phyloP scores from a whole-genome alignment of 2,329 filamentous ascomycete species.

The Apiospora saccharicola region DNA sequence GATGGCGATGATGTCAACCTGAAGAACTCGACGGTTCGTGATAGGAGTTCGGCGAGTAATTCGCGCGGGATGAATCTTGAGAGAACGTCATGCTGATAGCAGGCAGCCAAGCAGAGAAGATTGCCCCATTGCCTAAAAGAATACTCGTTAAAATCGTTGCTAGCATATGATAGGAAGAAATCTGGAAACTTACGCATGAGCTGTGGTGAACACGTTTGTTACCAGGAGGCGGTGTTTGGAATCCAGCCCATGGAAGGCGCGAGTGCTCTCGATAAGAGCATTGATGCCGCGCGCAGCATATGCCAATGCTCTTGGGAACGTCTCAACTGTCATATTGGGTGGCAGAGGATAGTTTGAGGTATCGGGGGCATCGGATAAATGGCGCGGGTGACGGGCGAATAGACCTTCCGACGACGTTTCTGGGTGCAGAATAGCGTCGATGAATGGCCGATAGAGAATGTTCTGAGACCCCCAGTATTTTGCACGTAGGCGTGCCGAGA shows the following conservation, averaged over 20 bases:
- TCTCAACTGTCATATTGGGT: constrained; percentile 48
- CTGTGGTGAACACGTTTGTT: constrained; percentile 95
- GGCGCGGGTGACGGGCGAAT: constrained; percentile 29
- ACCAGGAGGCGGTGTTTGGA: constrained; percentile 74
- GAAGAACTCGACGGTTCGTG: constrained; percentile 80
- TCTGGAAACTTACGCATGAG: constrained; percentile 80
- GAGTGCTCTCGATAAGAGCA: constrained; percentile 84
- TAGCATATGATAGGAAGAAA: not conserved
- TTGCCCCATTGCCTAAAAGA: constrained; percentile 89
- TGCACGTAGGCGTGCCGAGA: constrained; percentile 82
- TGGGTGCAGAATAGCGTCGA: constrained; percentile 61
- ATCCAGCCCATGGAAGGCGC: constrained; percentile 75
- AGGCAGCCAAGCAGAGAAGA: constrained; percentile 86
- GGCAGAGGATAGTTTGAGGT: constrained; percentile 28
- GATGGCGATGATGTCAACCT: constrained; percentile 73
- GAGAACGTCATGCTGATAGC: constrained; percentile 72
- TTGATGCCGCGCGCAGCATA: constrained; percentile 70
- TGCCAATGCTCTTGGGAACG: constrained; percentile 50
- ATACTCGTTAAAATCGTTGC: constrained; percentile 18
- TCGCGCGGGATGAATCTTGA: constrained; percentile 62
- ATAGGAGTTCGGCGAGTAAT: constrained; percentile 67
- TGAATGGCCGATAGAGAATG: constrained; percentile 85
- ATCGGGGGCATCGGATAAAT: constrained; percentile 29
- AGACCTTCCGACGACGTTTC: constrained; percentile 34
- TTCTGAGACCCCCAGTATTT: constrained; percentile 95